Percentiles rank a stretch among this genome's conserved stretches.
Conservation (phyloP, 164 flowering plant species). For the Vitis rotundifolia region DNA sequence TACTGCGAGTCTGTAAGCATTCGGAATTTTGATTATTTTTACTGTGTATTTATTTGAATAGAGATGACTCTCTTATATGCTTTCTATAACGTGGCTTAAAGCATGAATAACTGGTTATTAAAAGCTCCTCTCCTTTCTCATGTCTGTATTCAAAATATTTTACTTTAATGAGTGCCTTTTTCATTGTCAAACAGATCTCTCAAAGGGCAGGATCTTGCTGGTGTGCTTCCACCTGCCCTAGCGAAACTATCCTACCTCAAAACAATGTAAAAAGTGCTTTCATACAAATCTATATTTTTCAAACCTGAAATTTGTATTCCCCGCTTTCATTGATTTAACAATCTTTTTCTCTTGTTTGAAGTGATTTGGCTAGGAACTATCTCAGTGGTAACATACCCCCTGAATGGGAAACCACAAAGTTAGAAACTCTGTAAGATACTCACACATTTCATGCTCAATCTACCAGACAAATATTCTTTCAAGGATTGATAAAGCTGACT, state of each 20-base stretch:
- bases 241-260: conserved; percentile 17
- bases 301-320: too few relatives aligned
- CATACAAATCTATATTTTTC: too few relatives aligned
- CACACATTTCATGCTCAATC: neutral
- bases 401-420: conserved; percentile 26
- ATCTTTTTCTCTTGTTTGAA: conserved; percentile 2
- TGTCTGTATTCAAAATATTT: neutral
- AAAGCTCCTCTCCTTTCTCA: too few relatives aligned
- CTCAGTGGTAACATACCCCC: conserved; percentile 30
- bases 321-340: too few relatives aligned
- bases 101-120: too few relatives aligned
- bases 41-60: too few relatives aligned
- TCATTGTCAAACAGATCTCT: conserved; percentile 9
- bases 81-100: too few relatives aligned
- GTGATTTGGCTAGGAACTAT: conserved; percentile 21
- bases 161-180: neutral
- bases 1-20: too few relatives aligned
- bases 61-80: too few relatives aligned
- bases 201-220: conserved; percentile 9
- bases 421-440: conserved; percentile 20
- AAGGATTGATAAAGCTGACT: neutral
- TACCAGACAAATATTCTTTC: neutral
- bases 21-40: too few relatives aligned
- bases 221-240: conserved; percentile 14
- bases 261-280: conserved; percentile 10